Evolutionary conservation across 2,329 filamentous ascomycete genomes (phyloP).

Genomic region (Cordyceps javanica): DNA sequence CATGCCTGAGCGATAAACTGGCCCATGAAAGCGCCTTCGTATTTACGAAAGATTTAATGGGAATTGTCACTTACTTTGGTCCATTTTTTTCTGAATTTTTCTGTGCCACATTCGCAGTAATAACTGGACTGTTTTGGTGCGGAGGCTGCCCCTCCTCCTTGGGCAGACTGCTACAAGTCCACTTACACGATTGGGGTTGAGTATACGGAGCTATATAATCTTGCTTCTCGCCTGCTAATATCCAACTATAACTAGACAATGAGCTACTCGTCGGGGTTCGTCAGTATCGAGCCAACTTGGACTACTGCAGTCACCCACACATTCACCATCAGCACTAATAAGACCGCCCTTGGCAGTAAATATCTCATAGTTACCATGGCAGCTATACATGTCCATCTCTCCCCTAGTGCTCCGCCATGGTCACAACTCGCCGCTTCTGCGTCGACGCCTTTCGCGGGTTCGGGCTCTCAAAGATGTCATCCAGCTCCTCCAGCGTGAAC

Average conservation of each 20-base stretch:
- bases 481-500: constrained; percentile 26
- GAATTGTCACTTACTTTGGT: background rate
- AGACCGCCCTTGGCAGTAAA: background rate
- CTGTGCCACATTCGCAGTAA: background rate
- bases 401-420: background rate
- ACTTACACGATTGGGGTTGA: too few relatives aligned
- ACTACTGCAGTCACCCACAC: too few relatives aligned
- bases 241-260: too few relatives aligned
- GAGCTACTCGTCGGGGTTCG: too few relatives aligned
- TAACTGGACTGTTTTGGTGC: background rate
- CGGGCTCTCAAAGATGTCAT: constrained; percentile 10
- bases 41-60: background rate
- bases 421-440: constrained; percentile 9
- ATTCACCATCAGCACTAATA: background rate
- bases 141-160: background rate
- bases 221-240: too few relatives aligned
- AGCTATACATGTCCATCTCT: background rate
- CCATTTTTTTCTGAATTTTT: background rate
- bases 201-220: too few relatives aligned
- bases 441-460: constrained; percentile 15
- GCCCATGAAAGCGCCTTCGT: background rate
- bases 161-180: background rate
- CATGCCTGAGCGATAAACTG: background rate
- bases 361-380: background rate
- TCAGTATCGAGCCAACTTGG: too few relatives aligned